phyloP scores from a whole-genome alignment of 768 basidiomycete species.

The Pholiota molesta region DNA sequence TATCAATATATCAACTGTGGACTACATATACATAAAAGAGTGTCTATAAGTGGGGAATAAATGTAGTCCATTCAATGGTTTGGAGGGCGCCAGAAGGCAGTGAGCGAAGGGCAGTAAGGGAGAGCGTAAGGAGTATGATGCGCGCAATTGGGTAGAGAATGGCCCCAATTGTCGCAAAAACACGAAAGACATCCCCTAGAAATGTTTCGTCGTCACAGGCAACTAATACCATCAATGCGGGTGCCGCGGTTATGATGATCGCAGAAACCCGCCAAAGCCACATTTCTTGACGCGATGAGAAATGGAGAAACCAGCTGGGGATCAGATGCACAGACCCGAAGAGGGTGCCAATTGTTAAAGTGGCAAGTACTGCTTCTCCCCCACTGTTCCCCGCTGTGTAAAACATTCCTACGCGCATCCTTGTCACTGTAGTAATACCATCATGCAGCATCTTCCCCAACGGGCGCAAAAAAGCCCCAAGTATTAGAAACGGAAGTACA shows the following conservation, averaged over 20 bases:
- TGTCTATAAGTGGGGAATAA: background rate
- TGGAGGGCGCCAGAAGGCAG: background rate
- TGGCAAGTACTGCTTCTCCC: too few relatives aligned
- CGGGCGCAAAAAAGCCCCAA: too few relatives aligned
- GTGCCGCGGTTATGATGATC: background rate
- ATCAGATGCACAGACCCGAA: background rate
- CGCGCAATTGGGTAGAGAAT: background rate
- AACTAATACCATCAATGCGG: background rate
- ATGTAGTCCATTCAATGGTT: background rate
- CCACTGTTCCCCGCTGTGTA: background rate
- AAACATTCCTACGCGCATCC: background rate
- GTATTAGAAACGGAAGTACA: too few relatives aligned
- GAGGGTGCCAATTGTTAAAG: background rate
- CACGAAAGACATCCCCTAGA: too few relatives aligned
- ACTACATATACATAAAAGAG: too few relatives aligned
- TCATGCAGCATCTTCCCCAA: too few relatives aligned
- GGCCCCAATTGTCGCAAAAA: background rate
- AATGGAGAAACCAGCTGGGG: background rate
- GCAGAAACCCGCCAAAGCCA: background rate
- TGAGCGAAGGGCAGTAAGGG: background rate
- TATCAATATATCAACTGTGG: too few relatives aligned
- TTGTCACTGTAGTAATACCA: too few relatives aligned
- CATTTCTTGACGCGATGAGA: background rate
- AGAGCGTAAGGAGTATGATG: background rate
- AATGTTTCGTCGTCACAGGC: too few relatives aligned